Evolutionary conservation across 257 asterid species (phyloP), one percentile per base, ranked within the genome.

Genomic region (Vinca minor): DNA sequence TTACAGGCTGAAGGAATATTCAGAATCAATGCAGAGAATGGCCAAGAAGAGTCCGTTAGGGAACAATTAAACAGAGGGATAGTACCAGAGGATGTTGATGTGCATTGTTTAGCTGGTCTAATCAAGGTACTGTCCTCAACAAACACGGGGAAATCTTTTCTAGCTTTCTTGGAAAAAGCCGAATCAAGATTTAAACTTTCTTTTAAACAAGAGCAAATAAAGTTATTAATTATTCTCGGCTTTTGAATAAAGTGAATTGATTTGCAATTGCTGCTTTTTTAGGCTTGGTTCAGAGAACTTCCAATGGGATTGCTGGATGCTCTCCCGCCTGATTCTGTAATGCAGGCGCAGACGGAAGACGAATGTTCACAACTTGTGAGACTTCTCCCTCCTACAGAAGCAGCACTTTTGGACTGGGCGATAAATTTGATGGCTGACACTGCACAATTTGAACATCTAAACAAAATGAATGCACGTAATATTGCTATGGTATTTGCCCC

Each of bases 401-500:
- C 81, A 44, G 88, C 96, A 35, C 83, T 91, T 18, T 49, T 88
- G 64, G 89, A 91, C 68, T 91, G 98, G 98, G 98, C 94, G 14
- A 52, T 91, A 38, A 86, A 91, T 81, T 78, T 91, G 13, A 91
- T 91, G 98, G 87, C 98, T 17, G 98, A 91, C 66, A 95, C 86
- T 64, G 96, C 98, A 42, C 91, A 91, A 78, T 50, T 86, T 25
- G 94, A 91, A 73, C 39, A 77, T 66, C 76, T 75, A 36, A 91
- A 86, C 81, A 91, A 91, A 74, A 91, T 88, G 98, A 86, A 84
- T 55, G 88, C 96, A 4, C 94, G 95, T n/a, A 91, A 91, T 64
- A 71, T 88, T 4, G 96, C 95, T 59, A 84, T 88, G 95, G 98
- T 91, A 42, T 91, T 91, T 45, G 95, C 98, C 8, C 98, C 96